Conservation (phyloP, 257 asterid species). For the Rehmannia glutinosa region DNA sequence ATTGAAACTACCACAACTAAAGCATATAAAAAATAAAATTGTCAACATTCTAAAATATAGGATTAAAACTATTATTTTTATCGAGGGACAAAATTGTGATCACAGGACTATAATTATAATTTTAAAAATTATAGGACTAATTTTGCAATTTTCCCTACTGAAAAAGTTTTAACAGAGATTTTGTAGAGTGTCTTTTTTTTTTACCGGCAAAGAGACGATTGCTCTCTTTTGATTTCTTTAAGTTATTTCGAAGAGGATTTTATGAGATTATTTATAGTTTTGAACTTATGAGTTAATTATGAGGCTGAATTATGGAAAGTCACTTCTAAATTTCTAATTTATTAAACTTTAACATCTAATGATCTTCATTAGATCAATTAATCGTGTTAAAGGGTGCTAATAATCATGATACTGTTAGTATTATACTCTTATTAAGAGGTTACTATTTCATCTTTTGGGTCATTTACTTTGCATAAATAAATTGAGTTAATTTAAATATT, state of each 20-base stretch:
- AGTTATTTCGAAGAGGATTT: conserved; percentile 16
- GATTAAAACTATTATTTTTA: too few species aligned
- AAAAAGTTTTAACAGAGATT: not conserved
- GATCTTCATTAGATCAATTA: conserved; percentile 27
- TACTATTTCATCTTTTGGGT: too few species aligned
- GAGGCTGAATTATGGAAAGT: conserved; percentile 13
- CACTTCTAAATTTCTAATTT: not conserved
- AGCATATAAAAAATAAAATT: too few species aligned
- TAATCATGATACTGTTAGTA: not conserved
- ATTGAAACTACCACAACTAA: too few species aligned
- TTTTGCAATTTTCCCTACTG: too few species aligned
- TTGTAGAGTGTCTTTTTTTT: not conserved
- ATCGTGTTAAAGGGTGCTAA: not conserved
- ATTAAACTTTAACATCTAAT: conserved; percentile 12
- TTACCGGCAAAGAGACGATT: conserved; percentile 22
- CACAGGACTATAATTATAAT: too few species aligned
- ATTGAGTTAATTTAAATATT: too few species aligned
- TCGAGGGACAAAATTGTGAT: too few species aligned
- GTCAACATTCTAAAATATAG: too few species aligned
- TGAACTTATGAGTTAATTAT: conserved; percentile 16
- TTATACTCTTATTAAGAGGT: too few species aligned
- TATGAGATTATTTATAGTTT: conserved; percentile 21
- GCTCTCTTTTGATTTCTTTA: not conserved
- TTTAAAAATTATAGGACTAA: too few species aligned
- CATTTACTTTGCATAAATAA: too few species aligned